phyloP scores from a whole-genome alignment of 2,329 filamentous ascomycete species.

The Aspergillus caelatus region DNA sequence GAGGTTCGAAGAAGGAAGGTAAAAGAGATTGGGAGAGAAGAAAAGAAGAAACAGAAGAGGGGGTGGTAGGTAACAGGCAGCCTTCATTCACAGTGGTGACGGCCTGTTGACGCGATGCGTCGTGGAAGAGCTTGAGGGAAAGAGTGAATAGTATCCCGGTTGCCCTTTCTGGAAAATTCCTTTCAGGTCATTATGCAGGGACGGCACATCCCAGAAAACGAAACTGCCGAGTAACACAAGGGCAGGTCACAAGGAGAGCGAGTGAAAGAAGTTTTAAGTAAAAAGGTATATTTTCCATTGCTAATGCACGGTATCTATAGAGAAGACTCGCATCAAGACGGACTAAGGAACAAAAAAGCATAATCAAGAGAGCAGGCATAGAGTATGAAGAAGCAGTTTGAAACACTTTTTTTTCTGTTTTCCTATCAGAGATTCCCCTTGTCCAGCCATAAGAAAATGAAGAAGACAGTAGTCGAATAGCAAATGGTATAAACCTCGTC shows the following conservation, averaged over 20 bases:
- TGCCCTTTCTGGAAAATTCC: background rate
- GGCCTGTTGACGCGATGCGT: background rate
- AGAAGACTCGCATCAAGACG: background rate
- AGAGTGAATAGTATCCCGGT: background rate
- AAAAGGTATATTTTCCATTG: conserved; percentile 1
- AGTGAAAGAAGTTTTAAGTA: background rate
- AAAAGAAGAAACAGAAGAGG: background rate
- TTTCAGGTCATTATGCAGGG: background rate
- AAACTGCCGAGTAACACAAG: background rate
- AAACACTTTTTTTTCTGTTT: conserved; percentile 6
- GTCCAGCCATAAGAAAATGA: conserved; percentile 10
- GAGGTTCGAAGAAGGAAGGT: background rate
- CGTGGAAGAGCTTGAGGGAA: background rate
- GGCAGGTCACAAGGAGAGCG: background rate
- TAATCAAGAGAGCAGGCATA: background rate
- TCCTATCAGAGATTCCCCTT: conserved; percentile 13
- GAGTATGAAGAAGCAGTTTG: conserved; percentile 1
- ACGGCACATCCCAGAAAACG: background rate
- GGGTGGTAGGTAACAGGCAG: background rate
- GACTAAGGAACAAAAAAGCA: background rate
- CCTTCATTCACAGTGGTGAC: background rate
- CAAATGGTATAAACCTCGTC: conserved; percentile 31
- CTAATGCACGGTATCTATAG: conserved; percentile 9
- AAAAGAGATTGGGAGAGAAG: background rate
- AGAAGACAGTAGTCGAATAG: conserved; percentile 20